A percentile compares a stretch with the other conserved stretches of the same genome.
phyloP scores from a whole-genome alignment of 1,284 basidiomycete genomes.

The Pseudozyma sp. region DNA sequence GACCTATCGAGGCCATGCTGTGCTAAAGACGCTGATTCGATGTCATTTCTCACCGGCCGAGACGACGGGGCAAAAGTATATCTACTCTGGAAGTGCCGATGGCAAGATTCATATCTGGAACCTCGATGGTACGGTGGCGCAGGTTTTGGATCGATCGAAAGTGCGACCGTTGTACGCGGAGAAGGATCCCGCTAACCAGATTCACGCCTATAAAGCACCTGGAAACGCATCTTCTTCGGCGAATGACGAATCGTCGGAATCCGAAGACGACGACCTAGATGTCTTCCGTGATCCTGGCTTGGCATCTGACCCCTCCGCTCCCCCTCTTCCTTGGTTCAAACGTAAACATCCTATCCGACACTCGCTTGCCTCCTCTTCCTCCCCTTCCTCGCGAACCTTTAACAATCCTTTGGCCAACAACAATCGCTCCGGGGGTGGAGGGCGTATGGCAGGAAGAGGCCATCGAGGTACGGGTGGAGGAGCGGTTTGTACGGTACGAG shows the following conservation, averaged over 20 bases:
- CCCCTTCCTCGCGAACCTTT: background rate
- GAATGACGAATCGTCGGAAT: constrained; percentile 10
- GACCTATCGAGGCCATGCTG: constrained; percentile 88
- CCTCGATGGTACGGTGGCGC: constrained; percentile 84
- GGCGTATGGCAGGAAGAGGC: constrained; percentile 22
- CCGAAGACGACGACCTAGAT: constrained; percentile 23
- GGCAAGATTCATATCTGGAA: constrained; percentile 84
- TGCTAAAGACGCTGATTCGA: constrained; percentile 91
- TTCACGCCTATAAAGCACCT: constrained; percentile 60
- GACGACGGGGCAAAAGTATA: constrained; percentile 90
- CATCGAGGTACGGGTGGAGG: constrained; percentile 42
- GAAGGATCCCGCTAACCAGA: constrained; percentile 64
- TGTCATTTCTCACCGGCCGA: constrained; percentile 93
- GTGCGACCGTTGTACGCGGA: constrained; percentile 76
- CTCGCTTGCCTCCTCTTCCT: background rate
- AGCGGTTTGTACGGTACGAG: constrained; percentile 75
- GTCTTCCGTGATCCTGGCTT: constrained; percentile 25
- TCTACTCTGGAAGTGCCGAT: constrained; percentile 91
- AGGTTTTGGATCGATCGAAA: constrained; percentile 84
- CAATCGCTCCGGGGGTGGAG: background rate
- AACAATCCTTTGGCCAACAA: constrained; percentile 13
- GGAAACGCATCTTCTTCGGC: background rate
- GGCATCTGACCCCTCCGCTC: constrained; percentile 54
- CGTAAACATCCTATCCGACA: constrained; percentile 31
- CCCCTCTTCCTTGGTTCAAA: constrained; percentile 41